Evolutionary conservation across 2,329 filamentous ascomycete species (phyloP).

Genomic region (Pseudocercospora musae): DNA sequence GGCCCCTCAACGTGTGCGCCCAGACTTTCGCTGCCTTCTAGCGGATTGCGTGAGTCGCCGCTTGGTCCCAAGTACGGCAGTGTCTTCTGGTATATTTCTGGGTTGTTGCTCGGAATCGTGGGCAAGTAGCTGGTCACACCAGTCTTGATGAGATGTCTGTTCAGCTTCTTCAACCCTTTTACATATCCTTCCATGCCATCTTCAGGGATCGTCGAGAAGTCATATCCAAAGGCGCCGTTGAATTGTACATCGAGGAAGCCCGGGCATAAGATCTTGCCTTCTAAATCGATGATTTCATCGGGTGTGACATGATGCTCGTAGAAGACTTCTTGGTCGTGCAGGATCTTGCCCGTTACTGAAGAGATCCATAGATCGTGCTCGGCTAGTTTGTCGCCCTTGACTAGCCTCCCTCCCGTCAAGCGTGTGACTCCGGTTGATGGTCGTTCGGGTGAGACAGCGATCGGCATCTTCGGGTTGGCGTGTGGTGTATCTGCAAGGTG

Average conservation of each 20-base stretch:
- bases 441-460: slow-evolving; percentile 38
- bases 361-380: slow-evolving; percentile 86
- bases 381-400: slow-evolving; percentile 66
- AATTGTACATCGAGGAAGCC: slow-evolving; percentile 90
- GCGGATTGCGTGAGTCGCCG: slow-evolving; percentile 55
- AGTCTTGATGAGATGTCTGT: slow-evolving; percentile 67
- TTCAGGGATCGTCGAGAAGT: slow-evolving; percentile 73
- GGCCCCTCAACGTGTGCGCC: slow-evolving; percentile 90
- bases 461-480: slow-evolving; percentile 38
- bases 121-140: slow-evolving; percentile 87
- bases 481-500: neutral
- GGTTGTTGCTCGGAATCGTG: slow-evolving; percentile 75
- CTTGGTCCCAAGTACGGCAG: slow-evolving; percentile 76
- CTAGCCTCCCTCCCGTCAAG: slow-evolving; percentile 67
- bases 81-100: slow-evolving; percentile 78
- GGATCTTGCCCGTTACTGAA: slow-evolving; percentile 74
- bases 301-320: slow-evolving; percentile 68
- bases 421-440: slow-evolving; percentile 57
- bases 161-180: slow-evolving; percentile 68
- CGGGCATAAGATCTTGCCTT: slow-evolving; percentile 77
- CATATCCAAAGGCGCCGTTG: slow-evolving; percentile 89
- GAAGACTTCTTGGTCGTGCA: slow-evolving; percentile 64
- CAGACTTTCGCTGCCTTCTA: slow-evolving; percentile 77
- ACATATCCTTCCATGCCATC: slow-evolving; percentile 60
- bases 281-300: slow-evolving; percentile 72